Base-by-base conservation (phyloP, 495 filamentous ascomycete genomes). In the Tricharina praecox region DNA sequence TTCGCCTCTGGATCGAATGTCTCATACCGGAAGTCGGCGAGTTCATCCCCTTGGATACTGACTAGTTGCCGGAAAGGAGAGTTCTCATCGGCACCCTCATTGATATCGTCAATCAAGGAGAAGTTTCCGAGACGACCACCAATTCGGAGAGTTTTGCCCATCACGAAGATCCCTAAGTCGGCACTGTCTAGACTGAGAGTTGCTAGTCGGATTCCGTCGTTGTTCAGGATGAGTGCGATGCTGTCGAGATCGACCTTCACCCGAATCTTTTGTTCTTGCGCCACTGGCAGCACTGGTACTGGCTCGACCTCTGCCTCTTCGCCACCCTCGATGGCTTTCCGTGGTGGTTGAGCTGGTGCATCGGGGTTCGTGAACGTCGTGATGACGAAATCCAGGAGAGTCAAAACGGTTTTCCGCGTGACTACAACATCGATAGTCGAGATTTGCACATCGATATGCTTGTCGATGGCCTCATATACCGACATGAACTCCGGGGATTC, bases 11-110 rank as follows among this genome's bases (percentile, higher is more conserved):
- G 59, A 63, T 97, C 87, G 50, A 90, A 95, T 0, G 92, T 96
- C 65, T 97, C 82, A 56, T 96, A 97, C 23, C 80, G 80, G 67
- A 97, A 97, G 61, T 97, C 87, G n/a, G 87, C 90, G 23, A 97
- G 77, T 53, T 97, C 83, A 39, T 95, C 77, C 10, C 90, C 90
- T 65, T 96, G 79, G 42, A 97, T 96, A 0, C 85, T 87, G 32
- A 97, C 70, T 11, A 97, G 73, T 50, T 90, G 81, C 19, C 90
- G 78, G 15, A 97, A 70, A 52, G 79, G 74, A 5, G 88, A 94
- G 16, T 76, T 71, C 55, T 77, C 77, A 2, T 77, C 70, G 2
- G 86, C 87, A 35, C 90, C 90, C 55, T 90, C 75, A 58, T 96
- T 95, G 54, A 96, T 78, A 62, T 97, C 90, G 56, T 96, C 92